Conservation (phyloP, 345 rosid species). For the Camelina hispida region DNA sequence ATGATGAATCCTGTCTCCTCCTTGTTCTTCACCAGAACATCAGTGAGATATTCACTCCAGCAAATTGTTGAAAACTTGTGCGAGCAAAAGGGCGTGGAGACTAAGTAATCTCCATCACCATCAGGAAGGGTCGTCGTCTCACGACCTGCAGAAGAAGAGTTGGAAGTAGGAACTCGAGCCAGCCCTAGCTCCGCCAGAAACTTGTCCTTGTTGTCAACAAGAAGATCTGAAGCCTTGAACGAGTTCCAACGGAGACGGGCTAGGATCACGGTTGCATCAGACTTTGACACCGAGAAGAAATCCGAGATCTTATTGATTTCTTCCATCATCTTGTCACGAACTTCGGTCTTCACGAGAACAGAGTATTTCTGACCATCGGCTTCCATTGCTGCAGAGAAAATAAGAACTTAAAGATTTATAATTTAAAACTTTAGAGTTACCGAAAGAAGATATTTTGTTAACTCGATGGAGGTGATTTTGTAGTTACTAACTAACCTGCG, state of each 20-base stretch:
- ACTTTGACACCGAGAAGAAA: conserved; percentile 15
- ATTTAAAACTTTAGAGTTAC: background rate
- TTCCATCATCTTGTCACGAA: conserved; percentile 12
- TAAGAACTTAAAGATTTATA: background rate
- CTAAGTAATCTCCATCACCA: background rate
- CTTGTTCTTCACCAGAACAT: too few relatives aligned
- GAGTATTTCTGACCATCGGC: conserved; percentile 1
- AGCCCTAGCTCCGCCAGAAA: conserved; percentile 24
- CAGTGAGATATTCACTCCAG: too few relatives aligned
- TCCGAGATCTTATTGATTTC: conserved; percentile 19
- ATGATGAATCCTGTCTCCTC: too few relatives aligned
- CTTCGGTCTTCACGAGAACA: background rate
- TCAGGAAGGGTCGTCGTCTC: background rate
- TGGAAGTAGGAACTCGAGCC: background rate
- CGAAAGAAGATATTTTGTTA: background rate
- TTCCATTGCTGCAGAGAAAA: conserved; percentile 19
- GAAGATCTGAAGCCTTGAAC: conserved; percentile 15
- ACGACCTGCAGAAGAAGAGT: background rate
- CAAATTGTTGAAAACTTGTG: too few relatives aligned
- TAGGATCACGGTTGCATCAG: conserved; percentile 19
- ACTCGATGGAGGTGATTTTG: too few relatives aligned
- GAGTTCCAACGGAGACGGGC: conserved; percentile 29
- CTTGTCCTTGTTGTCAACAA: conserved; percentile 28
- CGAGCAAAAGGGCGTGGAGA: too few relatives aligned
- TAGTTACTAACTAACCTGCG: too few relatives aligned